phyloP scores from a whole-genome alignment of 352 stramenopile species.

The Pythium utonaiense region DNA sequence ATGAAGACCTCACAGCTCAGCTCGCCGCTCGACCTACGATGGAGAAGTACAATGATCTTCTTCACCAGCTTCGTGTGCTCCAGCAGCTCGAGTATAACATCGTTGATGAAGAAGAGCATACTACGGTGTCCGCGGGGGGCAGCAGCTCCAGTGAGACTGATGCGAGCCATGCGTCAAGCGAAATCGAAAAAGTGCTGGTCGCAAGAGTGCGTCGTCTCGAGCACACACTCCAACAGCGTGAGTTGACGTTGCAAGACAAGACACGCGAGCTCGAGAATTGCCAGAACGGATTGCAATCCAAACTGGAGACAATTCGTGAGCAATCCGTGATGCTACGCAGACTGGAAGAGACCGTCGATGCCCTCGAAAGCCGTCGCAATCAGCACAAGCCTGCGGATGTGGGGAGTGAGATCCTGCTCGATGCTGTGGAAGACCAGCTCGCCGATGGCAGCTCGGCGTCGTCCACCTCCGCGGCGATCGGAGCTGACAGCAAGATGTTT shows the following conservation, averaged over 20 bases:
- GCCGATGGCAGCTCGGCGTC: constrained; percentile 15
- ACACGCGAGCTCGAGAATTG: constrained; percentile 32
- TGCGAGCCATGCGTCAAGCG: constrained; percentile 15
- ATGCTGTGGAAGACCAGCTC: constrained; percentile 67
- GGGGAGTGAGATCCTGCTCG: constrained; percentile 63
- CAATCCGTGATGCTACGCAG: constrained; percentile 47
- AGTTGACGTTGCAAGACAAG: constrained; percentile 37
- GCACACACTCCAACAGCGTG: constrained; percentile 62
- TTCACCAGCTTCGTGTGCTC: constrained; percentile 88
- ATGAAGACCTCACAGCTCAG: constrained; percentile 37
- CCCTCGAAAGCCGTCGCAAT: constrained; percentile 40
- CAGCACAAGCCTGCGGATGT: constrained; percentile 28
- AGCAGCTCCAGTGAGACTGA: constrained; percentile 25
- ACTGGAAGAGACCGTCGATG: constrained; percentile 64
- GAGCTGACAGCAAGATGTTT: constrained; percentile 75
- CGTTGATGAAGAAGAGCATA: constrained; percentile 54
- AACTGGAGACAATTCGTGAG: constrained; percentile 42
- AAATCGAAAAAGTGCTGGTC: constrained; percentile 64
- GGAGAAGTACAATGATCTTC: constrained; percentile 84
- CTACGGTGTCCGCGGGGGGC: constrained; percentile 14
- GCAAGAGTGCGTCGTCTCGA: constrained; percentile 66
- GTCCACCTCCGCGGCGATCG: constrained; percentile 18
- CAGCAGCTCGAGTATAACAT: constrained; percentile 91
- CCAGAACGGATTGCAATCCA: constrained; percentile 28
- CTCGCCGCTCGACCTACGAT: constrained; percentile 73